Evolutionary conservation across 345 rosid genomes (phyloP).

Genomic region (Rhodamnia argentea): DNA sequence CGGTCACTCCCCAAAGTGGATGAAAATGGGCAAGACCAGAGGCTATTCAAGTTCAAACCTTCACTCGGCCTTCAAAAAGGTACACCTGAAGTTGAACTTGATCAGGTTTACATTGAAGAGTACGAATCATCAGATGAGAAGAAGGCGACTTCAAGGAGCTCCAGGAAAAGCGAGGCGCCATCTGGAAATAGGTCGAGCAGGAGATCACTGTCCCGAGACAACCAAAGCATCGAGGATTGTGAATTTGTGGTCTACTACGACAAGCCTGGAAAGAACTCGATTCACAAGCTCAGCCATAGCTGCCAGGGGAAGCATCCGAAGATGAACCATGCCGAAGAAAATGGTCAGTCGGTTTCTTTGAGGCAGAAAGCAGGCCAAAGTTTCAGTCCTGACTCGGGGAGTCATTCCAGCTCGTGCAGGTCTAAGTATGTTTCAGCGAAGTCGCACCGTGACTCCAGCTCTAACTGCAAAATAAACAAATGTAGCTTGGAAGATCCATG

Average conservation of each 20-base stretch:
- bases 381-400: not conserved
- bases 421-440: not conserved
- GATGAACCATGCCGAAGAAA: not conserved
- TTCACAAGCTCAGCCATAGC: slow-evolving; percentile 9
- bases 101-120: slow-evolving; percentile 1
- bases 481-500: slow-evolving; percentile 22
- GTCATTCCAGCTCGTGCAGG: not conserved
- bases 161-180: slow-evolving; percentile 3
- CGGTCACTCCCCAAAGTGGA: slow-evolving; percentile 11
- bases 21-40: slow-evolving; percentile 31
- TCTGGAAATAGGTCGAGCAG: slow-evolving; percentile 20
- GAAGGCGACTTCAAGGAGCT: slow-evolving; percentile 5
- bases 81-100: not conserved
- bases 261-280: slow-evolving; percentile 9
- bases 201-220: slow-evolving; percentile 21
- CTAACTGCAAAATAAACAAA: slow-evolving; percentile 1
- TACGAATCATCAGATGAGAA: slow-evolving; percentile 14
- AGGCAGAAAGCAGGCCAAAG: slow-evolving; percentile 1
- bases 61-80: not conserved
- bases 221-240: slow-evolving; percentile 10
- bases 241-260: slow-evolving; percentile 24
- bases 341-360: not conserved
- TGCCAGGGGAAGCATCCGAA: slow-evolving; percentile 5
- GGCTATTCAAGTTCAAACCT: slow-evolving; percentile 49
- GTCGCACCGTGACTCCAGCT: not conserved